Evolutionary conservation across 257 asterid genomes (phyloP), one percentile per base, ranked within the genome.

Genomic region (Solanum pennellii): DNA sequence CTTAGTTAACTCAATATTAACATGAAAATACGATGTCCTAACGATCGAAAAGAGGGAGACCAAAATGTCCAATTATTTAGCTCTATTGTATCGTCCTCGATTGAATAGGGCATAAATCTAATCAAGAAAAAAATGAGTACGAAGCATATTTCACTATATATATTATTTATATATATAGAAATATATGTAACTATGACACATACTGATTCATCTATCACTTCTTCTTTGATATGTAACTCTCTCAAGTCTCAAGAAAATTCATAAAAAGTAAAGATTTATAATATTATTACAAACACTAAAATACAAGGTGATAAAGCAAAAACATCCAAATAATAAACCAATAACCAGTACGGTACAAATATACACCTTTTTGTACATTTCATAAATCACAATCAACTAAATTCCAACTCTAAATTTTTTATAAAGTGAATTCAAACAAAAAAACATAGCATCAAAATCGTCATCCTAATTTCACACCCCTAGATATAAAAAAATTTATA

Each of bases 371-470:
- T 88, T 92, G 94, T 92, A 93, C 86, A 73, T 77, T 76, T 92
- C 94, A 88, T 76, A 88, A 69, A 42, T 88, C 71, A 87, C 66
- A 93, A 89, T 75, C 76, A 45, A 86, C 92, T 88, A 91, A 86
- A 91, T 68, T 52, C 89, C 94, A 90, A 93, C 72, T 44, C 68
- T 74, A 83, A 73, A 83, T 85, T 84, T 89, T 89, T 87, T 56
- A 25, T 25, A 42, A 85, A 72, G 86, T 73, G 88, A 68, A 69
- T 45, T 84, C 27, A 89, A 88, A 86, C 91, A 90, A 90, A 59
- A 59, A 31, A 44, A 44, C 49, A 73, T 39, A 74, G 86, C 62
- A 73, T 88, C 84, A 83, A 83, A 83, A 86, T 60, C 15, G 60
- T 60, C 35, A 84, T 62, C 45, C 83, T 44, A 65, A 11, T 6